A percentile compares a stretch with the other conserved stretches of the same genome.
These are phyloP conservation scores for Aegilops umbellulata DNA, from an alignment of 176 grass and related monocot species.

Conservation along the genomic window DNA sequence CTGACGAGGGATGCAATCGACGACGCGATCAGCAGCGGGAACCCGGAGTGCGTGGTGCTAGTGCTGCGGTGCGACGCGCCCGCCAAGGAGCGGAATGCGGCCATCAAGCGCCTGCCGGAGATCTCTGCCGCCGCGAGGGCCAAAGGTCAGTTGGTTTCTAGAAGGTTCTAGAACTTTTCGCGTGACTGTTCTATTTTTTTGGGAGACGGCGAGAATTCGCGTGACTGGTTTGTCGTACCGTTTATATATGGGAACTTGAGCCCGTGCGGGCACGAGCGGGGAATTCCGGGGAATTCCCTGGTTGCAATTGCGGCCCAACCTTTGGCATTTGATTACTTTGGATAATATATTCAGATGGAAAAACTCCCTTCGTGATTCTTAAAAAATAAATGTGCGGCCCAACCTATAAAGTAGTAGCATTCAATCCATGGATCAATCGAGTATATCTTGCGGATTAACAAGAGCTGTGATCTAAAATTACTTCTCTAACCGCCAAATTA, in stretches of 20 bases:
- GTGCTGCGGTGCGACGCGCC: slow-evolving; percentile 69
- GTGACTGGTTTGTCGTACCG: not conserved
- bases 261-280: not conserved
- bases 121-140: slow-evolving; percentile 46
- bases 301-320: not conserved
- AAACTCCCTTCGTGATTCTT: too few relatives aligned
- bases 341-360: too few relatives aligned
- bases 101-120: slow-evolving; percentile 53
- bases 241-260: not conserved
- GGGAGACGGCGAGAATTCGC: not conserved
- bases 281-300: not conserved
- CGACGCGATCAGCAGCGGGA: slow-evolving; percentile 11
- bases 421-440: not conserved
- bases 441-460: too few relatives aligned
- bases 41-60: slow-evolving; percentile 74
- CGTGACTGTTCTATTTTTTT: too few relatives aligned
- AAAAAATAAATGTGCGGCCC: too few relatives aligned
- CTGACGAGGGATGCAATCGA: slow-evolving; percentile 41
- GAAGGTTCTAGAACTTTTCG: not conserved
- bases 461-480: too few relatives aligned
- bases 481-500: not conserved
- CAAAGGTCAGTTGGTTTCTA: slow-evolving; percentile 42
- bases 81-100: slow-evolving; percentile 43
- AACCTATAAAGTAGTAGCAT: not conserved
- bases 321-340: too few relatives aligned